Base-by-base conservation (phyloP, 2,329 filamentous ascomycete species). In the Monilinia laxa region DNA sequence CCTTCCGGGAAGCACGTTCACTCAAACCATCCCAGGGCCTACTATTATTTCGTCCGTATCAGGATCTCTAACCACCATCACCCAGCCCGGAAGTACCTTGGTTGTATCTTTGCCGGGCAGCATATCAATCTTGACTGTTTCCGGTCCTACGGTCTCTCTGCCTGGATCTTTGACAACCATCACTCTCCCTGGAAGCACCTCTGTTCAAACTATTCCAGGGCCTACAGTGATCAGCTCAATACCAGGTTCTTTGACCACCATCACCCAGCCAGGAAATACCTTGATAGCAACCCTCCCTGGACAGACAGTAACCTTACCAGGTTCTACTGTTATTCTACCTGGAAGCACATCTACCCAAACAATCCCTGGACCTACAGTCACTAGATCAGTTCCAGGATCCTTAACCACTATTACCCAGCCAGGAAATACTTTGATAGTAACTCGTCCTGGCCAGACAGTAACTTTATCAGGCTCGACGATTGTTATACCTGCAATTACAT, bases 31-130 rank as follows among this genome's bases (percentile, higher is more conserved):
- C 4, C 60, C 63, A n/a, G 68, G 23, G 4, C 45, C 60, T 10
- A 72, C 68, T n/a, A 28, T 68, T 23, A 69, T 57, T 2, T 68
- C 66, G 45, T 64, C 49, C 1, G 68, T 67, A 28, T 69, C 62
- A 16, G 65, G 66, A n/a, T 62, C 67, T 23, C 31, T 67, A 11
- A 69, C 66, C 12, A 70, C 68, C 5, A 54, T 69, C 10, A 66
- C 54, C 4, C 49, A 31, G 4, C 63, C 69, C 2, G 58, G 66
- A 20, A 51, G 59, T 25, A 69, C 68, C 20, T 20, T 63, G 11
- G 66, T 62, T 25, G 31, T 65, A 28, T 53, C 60, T 35, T 2
- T 54, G 51, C 53, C 38, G 3, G 25, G 25, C 20, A 20, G 20
- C 4, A 64, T 64, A 3, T 53, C 47, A 20, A 25, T 11, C 12